Evolutionary conservation across 306 rosid genomes (phyloP), one percentile per base, ranked within the genome.

Genomic region (Vachellia pachyceras): DNA sequence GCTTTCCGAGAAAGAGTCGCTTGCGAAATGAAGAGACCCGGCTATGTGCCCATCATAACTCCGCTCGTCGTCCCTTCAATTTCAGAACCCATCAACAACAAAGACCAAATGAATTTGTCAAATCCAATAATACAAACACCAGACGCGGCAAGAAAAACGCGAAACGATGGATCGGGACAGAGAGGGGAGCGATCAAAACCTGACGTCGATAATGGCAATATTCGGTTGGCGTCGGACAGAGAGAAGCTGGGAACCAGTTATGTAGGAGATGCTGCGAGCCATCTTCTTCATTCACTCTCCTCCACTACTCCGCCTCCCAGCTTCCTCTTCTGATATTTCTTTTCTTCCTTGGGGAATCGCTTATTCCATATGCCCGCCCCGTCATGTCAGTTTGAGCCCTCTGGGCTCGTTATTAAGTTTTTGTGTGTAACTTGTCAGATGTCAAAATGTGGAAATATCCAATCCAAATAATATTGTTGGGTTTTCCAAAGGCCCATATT

Each of bases 11-110:
- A 92, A 92, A 83, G 84, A 25, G 58, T 83, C 84, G 79, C 89
- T 92, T 3, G 97, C 89, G 72, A 77, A 91, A 82, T 92, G 97
- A 77, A 92, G 80, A 80, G 97, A 92, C 1, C 95, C 95, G 1
- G 91, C 82, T 68, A 92, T 92, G 54, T 92, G 97, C 6, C 95
- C 97, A 75, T 92, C 97, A 69, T 77, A 83, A 69, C 82, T 84
- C 83, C 97, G 82, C 68, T 93, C 97, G 12, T 93, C 97, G 23
- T 93, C 97, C 84, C 95, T 91, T 13, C 14, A 80, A 12, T 41
- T 89, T 12, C 18, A 77, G 18, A 46, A 79, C n/a, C 13, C 60
- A 36, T 7, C 14, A 49, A 39, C 47, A n/a, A 40, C 29, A 68
- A n/a, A 41, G 18, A 10, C 22, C 36, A 41, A 41, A n/a, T 10